These are phyloP conservation scores for Oryza longistaminata DNA, from an alignment of 176 grass and related monocot species.

Conservation along the genomic window DNA sequence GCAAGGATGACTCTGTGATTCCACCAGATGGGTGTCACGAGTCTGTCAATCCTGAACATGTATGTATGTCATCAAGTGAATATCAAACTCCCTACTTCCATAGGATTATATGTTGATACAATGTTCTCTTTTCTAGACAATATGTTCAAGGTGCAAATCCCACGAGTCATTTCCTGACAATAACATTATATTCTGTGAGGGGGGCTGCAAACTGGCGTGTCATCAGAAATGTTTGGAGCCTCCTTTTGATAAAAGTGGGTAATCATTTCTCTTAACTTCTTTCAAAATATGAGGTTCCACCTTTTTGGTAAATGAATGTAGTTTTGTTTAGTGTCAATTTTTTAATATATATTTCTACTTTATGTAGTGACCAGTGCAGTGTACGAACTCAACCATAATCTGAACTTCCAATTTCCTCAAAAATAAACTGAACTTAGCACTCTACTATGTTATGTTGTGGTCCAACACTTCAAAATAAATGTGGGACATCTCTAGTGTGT, in stretches of 20 bases:
- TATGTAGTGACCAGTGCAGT: neutral
- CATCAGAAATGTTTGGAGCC: slow-evolving; percentile 76
- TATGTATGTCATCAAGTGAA: slow-evolving; percentile 47
- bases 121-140: slow-evolving; percentile 49
- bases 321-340: neutral
- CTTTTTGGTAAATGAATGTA: neutral
- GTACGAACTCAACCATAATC: neutral
- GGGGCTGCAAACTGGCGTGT: slow-evolving; percentile 69
- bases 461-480: neutral
- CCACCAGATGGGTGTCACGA: slow-evolving; percentile 48
- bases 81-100: slow-evolving; percentile 16
- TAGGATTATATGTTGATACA: slow-evolving; percentile 30
- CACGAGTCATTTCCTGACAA: slow-evolving; percentile 59
- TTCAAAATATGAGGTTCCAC: slow-evolving; percentile 12
- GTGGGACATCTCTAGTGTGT: neutral
- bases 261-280: slow-evolving; percentile 39
- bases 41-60: slow-evolving; percentile 52
- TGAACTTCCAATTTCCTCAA: neutral
- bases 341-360: neutral
- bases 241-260: slow-evolving; percentile 59
- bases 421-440: neutral
- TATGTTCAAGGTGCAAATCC: slow-evolving; percentile 73
- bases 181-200: slow-evolving; percentile 64
- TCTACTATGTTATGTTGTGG: neutral
- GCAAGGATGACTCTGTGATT: slow-evolving; percentile 43